Evolutionary conservation across 441 rosid species (phyloP).

Genomic region (Adansonia rubrostipa): DNA sequence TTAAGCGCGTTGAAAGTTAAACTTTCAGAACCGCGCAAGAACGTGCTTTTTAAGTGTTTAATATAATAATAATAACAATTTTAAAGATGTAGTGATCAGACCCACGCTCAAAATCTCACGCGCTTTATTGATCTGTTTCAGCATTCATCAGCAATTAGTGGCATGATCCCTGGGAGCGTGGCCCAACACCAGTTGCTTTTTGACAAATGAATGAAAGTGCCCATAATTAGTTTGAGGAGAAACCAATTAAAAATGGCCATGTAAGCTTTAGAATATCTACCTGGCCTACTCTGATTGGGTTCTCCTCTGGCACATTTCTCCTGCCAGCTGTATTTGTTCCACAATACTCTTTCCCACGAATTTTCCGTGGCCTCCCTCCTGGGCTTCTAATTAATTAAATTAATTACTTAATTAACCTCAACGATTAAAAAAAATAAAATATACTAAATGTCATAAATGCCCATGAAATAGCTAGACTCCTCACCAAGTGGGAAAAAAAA

Average conservation of each 20-base stretch:
- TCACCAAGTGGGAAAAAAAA: not conserved
- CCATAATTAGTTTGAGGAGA: not conserved
- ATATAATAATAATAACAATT: not conserved
- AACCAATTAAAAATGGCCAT: not conserved
- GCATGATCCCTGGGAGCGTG: slow-evolving; percentile 2
- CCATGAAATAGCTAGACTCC: not conserved
- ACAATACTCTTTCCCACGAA: not conserved
- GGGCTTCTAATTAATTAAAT: not conserved
- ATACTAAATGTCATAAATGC: not conserved
- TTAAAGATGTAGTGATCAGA: not conserved
- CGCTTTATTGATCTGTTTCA: not conserved
- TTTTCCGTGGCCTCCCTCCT: not conserved
- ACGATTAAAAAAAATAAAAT: not conserved
- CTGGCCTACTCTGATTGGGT: slow-evolving; percentile 15
- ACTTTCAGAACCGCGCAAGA: not conserved
- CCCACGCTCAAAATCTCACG: slow-evolving; percentile 12
- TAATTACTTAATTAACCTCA: slow-evolving; percentile 9
- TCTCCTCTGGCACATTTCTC: not conserved
- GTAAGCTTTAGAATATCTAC: not conserved
- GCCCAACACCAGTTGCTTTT: not conserved
- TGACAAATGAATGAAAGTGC: not conserved
- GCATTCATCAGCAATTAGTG: not conserved
- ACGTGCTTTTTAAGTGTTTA: slow-evolving; percentile 13
- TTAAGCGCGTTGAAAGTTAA: slow-evolving; percentile 11
- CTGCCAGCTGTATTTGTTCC: not conserved